These are phyloP conservation scores for Xylaria sp. DNA, from an alignment of 2,329 filamentous ascomycete species.

Conservation along the genomic window DNA sequence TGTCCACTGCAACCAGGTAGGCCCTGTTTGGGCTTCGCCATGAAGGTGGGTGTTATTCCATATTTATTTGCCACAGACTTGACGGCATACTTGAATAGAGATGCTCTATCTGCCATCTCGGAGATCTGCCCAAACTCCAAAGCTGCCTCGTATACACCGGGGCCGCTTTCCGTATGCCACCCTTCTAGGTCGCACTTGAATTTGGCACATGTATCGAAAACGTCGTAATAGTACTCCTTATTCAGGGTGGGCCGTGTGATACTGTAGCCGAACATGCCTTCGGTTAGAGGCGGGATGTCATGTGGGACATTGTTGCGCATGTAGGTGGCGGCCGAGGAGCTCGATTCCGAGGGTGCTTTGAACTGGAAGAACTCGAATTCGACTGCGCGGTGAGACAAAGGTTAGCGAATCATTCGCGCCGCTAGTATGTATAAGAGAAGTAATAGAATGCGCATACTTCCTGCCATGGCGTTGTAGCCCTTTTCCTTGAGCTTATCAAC, in stretches of 20 bases:
- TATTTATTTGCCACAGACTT: slow-evolving; percentile 89
- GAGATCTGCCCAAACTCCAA: slow-evolving; percentile 89
- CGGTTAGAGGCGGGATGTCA: slow-evolving; percentile 74
- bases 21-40: slow-evolving; percentile 94
- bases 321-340: slow-evolving; percentile 71
- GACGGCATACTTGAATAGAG: slow-evolving; percentile 93
- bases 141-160: slow-evolving; percentile 93
- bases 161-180: slow-evolving; percentile 86
- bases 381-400: slow-evolving; percentile 58
- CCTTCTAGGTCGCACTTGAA: slow-evolving; percentile 81
- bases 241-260: slow-evolving; percentile 80
- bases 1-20: slow-evolving; percentile 96
- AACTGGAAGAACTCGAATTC: slow-evolving; percentile 77
- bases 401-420: slow-evolving; percentile 11
- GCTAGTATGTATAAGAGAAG: neutral
- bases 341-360: slow-evolving; percentile 50
- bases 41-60: slow-evolving; percentile 96
- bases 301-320: slow-evolving; percentile 73
- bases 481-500: slow-evolving; percentile 69
- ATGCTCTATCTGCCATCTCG: slow-evolving; percentile 91
- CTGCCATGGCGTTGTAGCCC: slow-evolving; percentile 78
- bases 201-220: slow-evolving; percentile 75
- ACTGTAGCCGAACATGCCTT: slow-evolving; percentile 88
- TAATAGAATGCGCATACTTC: slow-evolving; percentile 65
- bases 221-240: slow-evolving; percentile 84